Base-by-base conservation (phyloP, 768 basidiomycete species). In the Mycena olivaceomarginata region DNA sequence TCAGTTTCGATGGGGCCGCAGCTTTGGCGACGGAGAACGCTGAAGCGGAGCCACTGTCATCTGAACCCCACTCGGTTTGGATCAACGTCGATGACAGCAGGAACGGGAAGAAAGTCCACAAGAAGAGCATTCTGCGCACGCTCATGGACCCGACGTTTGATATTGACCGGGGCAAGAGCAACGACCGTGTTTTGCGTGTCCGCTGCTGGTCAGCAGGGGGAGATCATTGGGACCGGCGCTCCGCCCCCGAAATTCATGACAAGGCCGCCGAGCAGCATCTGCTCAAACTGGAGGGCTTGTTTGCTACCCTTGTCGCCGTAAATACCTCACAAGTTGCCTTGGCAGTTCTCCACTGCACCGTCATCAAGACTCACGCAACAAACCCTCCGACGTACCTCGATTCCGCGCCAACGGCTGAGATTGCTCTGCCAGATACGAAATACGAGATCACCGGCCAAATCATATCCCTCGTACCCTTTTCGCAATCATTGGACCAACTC, bases 71-170 rank as follows among this genome's bases (percentile, higher is more conserved):
- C 43, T 43, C 43, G 43, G 43, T 71, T 22, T 71, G 70, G 70
- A 59, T 71, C n/a, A 71, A 70, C 1, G 64, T 67, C 2, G 18
- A 9, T 10, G 69, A 56, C 9, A 46, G 71, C 39, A 40, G 31
- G 7, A 12, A 43, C 18, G 7, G 41, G 37, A 66, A 62, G 57
- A 4, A 39, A 39, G 69, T 43, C 0, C 75, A 76, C 64, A 76
- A 76, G 40, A 76, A 70, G 45, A 59, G 48, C 6, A 60, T 70
- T 10, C 62, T 76, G 2, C 75, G 75, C 2, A 71, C 64, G 0
- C 46, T 76, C n/a, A n/a, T n/a, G n/a, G n/a, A n/a, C n/a, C n/a
- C n/a, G 9, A 71, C 70, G 2, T 71, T 76, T n/a, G 75, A 70
- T 20, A 43, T 76, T 11, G 22, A 76, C 22, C 16, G 41, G 5